Evolutionary conservation across 768 basidiomycete species (phyloP), one percentile per base, ranked within the genome.

Genomic region (Amanita brunnescens): DNA sequence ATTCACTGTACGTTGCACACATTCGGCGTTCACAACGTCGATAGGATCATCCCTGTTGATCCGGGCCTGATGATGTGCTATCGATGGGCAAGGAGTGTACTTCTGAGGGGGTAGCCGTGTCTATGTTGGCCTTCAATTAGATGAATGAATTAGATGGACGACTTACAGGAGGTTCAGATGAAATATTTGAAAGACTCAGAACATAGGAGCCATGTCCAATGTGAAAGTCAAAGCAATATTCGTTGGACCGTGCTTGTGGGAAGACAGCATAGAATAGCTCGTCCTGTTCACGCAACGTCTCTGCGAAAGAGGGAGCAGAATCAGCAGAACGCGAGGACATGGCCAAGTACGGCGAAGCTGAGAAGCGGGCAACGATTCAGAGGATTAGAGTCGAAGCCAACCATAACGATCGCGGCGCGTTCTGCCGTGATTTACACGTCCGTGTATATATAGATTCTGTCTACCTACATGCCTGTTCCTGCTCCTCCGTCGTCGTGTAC

Each of bases 261-360:
- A 73, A 73, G 10, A 62, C 64, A 10, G 62, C 58, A 53, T 69
- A 74, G 54, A 74, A 75, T 43, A 57, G 53, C 20, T 69, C 68
- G 54, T 74, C 73, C 16, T 65, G 59, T 26, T 72, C 68, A 26
- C 62, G 55, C 54, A 69, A 60, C 52, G 65, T 68, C 48, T 66
- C 62, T 10, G 65, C 61, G 55, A 69, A 70, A 16, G 43, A 44
- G 35, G 44, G 18, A 13, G 32, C 45, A 34, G 30, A 35, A 20
- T 46, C n/a, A 20, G 18, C 18, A 26, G 24, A 40, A 35, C 21
- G 18, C n/a, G 35, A 40, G 29, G 35, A 24, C 33, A 53, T 23
- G 38, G 26, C 14, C 32, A 30, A 16, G 37, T 21, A 53, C 14
- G 38, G 26, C 14, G 39, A 30, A 16, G 37, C 35, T 37, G 29